Evolutionary conservation across 306 rosid species (phyloP).

Genomic region (Ammopiptanthus mongolicus): DNA sequence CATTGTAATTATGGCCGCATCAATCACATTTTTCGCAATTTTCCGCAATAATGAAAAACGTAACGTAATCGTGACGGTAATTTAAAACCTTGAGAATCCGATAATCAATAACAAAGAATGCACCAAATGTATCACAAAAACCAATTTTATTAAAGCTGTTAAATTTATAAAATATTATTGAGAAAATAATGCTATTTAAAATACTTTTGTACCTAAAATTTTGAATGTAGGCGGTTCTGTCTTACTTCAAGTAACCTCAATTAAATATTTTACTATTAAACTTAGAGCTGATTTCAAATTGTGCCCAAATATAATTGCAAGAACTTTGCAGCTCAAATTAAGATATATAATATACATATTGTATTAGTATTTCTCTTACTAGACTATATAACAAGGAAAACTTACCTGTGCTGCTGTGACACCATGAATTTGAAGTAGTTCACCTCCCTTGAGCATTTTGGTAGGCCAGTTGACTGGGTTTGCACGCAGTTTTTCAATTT

Average conservation of each 20-base stretch:
- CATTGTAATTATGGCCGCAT: too few relatives aligned
- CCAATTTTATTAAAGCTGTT: neutral
- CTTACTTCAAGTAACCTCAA: neutral
- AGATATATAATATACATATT: neutral
- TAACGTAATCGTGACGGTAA: too few relatives aligned
- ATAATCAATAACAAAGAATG: neutral
- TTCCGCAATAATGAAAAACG: too few relatives aligned
- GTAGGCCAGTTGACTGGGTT: constrained; percentile 30
- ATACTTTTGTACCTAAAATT: neutral
- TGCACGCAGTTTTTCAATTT: constrained; percentile 54
- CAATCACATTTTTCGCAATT: too few relatives aligned
- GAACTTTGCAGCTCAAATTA: neutral
- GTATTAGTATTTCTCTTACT: too few relatives aligned
- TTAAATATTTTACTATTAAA: neutral
- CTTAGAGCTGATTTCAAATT: neutral
- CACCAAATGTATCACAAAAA: neutral
- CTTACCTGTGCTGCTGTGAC: constrained; percentile 63
- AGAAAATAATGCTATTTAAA: neutral
- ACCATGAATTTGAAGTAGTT: constrained; percentile 34
- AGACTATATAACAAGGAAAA: too few relatives aligned
- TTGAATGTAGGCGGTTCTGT: neutral
- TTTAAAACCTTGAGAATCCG: too few relatives aligned
- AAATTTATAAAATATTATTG: neutral
- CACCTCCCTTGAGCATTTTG: constrained; percentile 41
- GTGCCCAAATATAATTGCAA: neutral